Base-by-base conservation (phyloP, 2,329 filamentous ascomycete species). In the Cladorrhinum sp. region DNA sequence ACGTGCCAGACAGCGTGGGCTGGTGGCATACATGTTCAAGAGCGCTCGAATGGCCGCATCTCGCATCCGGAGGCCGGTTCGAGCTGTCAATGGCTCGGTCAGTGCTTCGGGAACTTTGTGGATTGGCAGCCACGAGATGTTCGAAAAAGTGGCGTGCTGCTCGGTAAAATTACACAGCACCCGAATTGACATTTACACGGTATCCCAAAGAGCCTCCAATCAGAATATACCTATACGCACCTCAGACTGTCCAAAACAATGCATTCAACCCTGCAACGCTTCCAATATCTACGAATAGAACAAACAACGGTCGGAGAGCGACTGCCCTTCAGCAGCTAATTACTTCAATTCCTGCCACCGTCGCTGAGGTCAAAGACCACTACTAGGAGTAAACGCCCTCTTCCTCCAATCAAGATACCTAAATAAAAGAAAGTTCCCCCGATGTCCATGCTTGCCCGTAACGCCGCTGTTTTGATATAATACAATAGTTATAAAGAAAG, bases 21-120 rank as follows among this genome's bases (percentile, higher is more conserved):
- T 59, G 55, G 62, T 61, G 50, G 59, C 29, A 52, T 65, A 66
- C 66, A 68, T 67, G 38, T 36, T 62, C 38, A 60, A 45, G 22
- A 61, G 50, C 8, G 45, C 36, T 55, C 38, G 8, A 18, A 56
- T 18, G 23, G 27, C 58, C 29, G 25, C 59, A 65, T 62, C 55
- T 48, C 60, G 57, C 56, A 54, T 60, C 20, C 18, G 41, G 49
- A 41, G 10, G 23, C 25, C 25, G 25, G 36, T 59, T 25, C 10
- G 59, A 50, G 51, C 24, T 25, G 24, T 56, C 62, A 65, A 65
- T 65, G 55, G 64, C 60, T 62, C 54, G 51, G 48, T 62, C 54
- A 48, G 48, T 41, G 49, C n/a, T 20, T 16, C 12, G 32, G 9
- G 12, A 16, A 29, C 5, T 29, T 36, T 12, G 53, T 22, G 50